Evolutionary conservation across 352 stramenopile species (phyloP).

Genomic region (Phytophthora lateralis): DNA sequence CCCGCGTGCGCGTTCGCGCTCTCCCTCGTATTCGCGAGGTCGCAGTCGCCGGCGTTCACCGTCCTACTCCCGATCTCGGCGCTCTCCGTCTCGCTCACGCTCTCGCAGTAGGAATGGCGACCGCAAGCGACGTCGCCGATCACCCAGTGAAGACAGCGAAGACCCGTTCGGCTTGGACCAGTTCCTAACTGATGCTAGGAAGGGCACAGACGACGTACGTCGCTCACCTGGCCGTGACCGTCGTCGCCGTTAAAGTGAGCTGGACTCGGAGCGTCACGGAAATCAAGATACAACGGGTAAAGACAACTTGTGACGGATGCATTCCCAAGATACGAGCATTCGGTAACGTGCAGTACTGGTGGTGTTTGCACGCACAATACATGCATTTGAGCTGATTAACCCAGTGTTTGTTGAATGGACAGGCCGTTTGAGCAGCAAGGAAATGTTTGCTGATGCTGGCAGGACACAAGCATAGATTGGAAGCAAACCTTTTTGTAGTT

Average conservation of each 20-base stretch:
- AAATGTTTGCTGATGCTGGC: background rate
- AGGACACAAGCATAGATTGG: background rate
- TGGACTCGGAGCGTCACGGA: background rate
- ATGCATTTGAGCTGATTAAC: background rate
- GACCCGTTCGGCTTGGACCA: constrained; percentile 87
- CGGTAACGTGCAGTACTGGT: constrained; percentile 4
- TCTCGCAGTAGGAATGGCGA: constrained; percentile 48
- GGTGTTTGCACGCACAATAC: background rate
- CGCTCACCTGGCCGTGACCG: constrained; percentile 34
- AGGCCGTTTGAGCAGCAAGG: background rate
- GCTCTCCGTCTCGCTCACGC: constrained; percentile 42
- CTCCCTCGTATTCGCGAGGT: constrained; percentile 32
- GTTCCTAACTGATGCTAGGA: constrained; percentile 81
- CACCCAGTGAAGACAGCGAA: constrained; percentile 51
- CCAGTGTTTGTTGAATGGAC: background rate
- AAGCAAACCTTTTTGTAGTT: background rate
- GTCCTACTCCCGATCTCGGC: constrained; percentile 43
- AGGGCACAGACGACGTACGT: constrained; percentile 34
- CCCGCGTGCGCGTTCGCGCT: constrained; percentile 34
- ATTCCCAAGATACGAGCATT: background rate
- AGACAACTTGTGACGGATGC: background rate
- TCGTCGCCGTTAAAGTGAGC: constrained; percentile 36
- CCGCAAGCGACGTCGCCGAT: constrained; percentile 55
- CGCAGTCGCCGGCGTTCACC: constrained; percentile 34
- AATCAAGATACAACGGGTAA: background rate